phyloP scores from a whole-genome alignment of 2,329 filamentous ascomycete genomes.

The Aspergillus quadricinctus region DNA sequence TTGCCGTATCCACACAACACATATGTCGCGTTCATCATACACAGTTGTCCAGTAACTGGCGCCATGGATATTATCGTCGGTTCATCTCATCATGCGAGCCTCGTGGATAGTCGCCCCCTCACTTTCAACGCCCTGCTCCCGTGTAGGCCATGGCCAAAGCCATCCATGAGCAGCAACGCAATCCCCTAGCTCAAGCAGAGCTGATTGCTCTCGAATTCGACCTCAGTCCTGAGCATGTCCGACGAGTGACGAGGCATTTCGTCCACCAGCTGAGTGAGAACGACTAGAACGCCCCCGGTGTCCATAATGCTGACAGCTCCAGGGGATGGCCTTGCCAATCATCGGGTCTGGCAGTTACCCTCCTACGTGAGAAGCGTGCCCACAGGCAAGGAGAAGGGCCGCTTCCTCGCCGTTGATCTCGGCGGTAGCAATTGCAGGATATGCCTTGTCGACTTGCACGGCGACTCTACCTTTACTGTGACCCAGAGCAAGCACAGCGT shows the following conservation, averaged over 20 bases:
- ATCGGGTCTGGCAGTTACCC: conserved; percentile 16
- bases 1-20: neutral
- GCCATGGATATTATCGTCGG: neutral
- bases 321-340: conserved; percentile 15
- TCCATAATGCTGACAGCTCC: neutral
- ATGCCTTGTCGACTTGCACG: conserved; percentile 15
- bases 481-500: conserved; percentile 13
- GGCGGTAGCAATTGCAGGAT: conserved; percentile 20
- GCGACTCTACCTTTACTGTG: conserved; percentile 15
- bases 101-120: neutral
- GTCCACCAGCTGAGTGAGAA: conserved; percentile 9
- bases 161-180: conserved; percentile 3
- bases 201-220: conserved; percentile 8
- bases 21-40: neutral
- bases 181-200: conserved; percentile 11
- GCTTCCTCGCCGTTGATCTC: conserved; percentile 17
- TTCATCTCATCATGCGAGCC: neutral
- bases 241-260: conserved; percentile 8
- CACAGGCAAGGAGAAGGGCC: conserved; percentile 14
- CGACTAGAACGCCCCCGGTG: too few species aligned
- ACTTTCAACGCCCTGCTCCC: neutral
- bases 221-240: conserved; percentile 7
- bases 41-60: neutral
- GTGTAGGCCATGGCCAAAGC: neutral
- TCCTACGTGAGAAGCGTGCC: conserved; percentile 14